Evolutionary conservation across 768 basidiomycete genomes (phyloP).

Genomic region (Rhodotorula toruloides): DNA sequence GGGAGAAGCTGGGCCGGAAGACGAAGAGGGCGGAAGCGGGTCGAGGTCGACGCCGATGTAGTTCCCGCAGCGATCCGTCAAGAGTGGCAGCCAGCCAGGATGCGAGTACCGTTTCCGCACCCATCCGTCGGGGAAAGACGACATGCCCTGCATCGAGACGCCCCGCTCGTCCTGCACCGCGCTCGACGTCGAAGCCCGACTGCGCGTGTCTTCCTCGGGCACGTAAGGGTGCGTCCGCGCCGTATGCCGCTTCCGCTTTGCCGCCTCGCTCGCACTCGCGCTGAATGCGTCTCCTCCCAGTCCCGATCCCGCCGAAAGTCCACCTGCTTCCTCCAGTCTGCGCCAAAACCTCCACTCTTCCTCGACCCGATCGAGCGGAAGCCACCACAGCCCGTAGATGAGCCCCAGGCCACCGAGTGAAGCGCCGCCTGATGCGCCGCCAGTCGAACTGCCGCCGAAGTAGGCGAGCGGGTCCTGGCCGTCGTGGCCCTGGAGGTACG

Average conservation of each 20-base stretch:
- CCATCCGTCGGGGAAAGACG: constrained; percentile 82
- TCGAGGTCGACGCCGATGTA: constrained; percentile 94
- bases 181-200: neutral
- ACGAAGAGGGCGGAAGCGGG: constrained; percentile 50
- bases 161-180: constrained; percentile 1
- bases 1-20: neutral
- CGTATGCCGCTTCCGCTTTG: neutral
- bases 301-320: constrained; percentile 62
- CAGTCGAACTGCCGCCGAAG: constrained; percentile 57
- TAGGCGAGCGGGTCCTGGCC: constrained; percentile 85
- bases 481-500: constrained; percentile 71
- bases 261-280: constrained; percentile 36
- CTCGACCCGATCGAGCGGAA: constrained; percentile 86
- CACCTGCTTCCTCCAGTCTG: constrained; percentile 81
- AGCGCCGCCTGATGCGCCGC: constrained; percentile 39
- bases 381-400: constrained; percentile 88
- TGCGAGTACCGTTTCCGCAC: constrained; percentile 83
- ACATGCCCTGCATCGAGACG: constrained; percentile 58
- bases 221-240: constrained; percentile 11
- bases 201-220: neutral
- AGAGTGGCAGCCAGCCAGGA: constrained; percentile 92
- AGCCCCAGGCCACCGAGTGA: constrained; percentile 71
- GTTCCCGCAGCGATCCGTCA: constrained; percentile 89
- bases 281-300: constrained; percentile 68
- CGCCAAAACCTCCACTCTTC: constrained; percentile 97